Conservation (phyloP, 2,329 filamentous ascomycete genomes). For the Sporothrix pseudoabietina region DNA sequence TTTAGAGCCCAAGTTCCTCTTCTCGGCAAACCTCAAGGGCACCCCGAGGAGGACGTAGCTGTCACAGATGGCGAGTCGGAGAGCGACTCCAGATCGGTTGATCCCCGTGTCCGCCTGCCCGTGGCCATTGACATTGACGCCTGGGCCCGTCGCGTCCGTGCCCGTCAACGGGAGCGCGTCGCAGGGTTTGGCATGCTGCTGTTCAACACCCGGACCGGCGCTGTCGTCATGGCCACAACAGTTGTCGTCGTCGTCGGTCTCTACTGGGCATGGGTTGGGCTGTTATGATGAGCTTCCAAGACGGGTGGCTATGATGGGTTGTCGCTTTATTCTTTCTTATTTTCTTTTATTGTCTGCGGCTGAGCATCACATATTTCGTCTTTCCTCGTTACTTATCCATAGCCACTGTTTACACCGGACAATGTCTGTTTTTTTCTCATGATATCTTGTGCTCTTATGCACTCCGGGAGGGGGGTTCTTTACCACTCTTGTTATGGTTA, state of each 20-base stretch:
- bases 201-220: conserved; percentile 57
- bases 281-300: not conserved
- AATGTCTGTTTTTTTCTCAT: not conserved
- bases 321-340: not conserved
- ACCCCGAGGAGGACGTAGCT: conserved; percentile 12
- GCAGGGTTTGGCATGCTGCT: conserved; percentile 59
- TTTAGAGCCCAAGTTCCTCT: conserved; percentile 70
- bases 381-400: not conserved
- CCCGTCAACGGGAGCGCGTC: conserved; percentile 50
- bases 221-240: conserved; percentile 49
- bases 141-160: conserved; percentile 54
- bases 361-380: not conserved
- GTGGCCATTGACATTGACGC: conserved; percentile 57
- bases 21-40: conserved; percentile 38
- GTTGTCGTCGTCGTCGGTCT: conserved; percentile 47
- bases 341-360: not conserved
- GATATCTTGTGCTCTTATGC: not conserved
- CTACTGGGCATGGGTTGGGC: conserved; percentile 47
- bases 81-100: not conserved
- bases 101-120: conserved; percentile 52
- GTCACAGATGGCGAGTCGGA: not conserved
- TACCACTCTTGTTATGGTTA: not conserved
- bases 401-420: not conserved
- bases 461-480: not conserved
- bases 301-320: not conserved